Conservation (phyloP, 2,329 filamentous ascomycete species). For the Metarhizium robertsii region DNA sequence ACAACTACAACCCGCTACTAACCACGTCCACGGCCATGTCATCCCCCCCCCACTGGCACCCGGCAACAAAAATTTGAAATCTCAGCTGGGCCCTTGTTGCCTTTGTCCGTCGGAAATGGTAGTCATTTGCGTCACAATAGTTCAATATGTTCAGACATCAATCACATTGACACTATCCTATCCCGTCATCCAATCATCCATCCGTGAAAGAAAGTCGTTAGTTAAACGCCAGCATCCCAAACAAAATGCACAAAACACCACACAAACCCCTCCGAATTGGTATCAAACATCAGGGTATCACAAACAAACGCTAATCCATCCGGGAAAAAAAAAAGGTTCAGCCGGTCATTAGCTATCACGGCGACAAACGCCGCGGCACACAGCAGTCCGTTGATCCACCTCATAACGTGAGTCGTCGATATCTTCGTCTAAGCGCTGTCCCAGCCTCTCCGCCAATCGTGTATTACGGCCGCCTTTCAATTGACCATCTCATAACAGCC, state of each 20-base stretch:
- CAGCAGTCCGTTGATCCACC: not conserved
- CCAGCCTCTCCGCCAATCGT: constrained; percentile 3
- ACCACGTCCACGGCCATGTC: too few species aligned
- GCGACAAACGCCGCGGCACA: not conserved
- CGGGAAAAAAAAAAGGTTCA: not conserved
- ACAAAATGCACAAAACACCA: not conserved
- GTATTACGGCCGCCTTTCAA: not conserved
- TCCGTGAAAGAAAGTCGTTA: not conserved
- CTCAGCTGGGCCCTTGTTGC: too few species aligned
- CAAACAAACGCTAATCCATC: constrained; percentile 4
- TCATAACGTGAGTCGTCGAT: constrained; percentile 8
- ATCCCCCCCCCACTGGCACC: too few species aligned
- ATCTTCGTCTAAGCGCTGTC: constrained; percentile 8
- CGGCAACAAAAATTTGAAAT: too few species aligned
- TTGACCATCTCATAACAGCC: constrained; percentile 12
- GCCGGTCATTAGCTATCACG: not conserved
- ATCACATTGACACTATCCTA: not conserved
- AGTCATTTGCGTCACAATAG: not conserved
- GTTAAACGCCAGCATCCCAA: not conserved
- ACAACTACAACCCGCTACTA: too few species aligned
- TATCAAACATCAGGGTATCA: constrained; percentile 9
- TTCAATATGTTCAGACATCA: not conserved
- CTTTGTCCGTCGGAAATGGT: too few species aligned
- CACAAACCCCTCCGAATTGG: constrained; percentile 2
- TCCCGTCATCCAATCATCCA: not conserved